These are phyloP conservation scores for Trichoderma harzianum DNA, from an alignment of 2,329 filamentous ascomycete species.

Conservation along the genomic window DNA sequence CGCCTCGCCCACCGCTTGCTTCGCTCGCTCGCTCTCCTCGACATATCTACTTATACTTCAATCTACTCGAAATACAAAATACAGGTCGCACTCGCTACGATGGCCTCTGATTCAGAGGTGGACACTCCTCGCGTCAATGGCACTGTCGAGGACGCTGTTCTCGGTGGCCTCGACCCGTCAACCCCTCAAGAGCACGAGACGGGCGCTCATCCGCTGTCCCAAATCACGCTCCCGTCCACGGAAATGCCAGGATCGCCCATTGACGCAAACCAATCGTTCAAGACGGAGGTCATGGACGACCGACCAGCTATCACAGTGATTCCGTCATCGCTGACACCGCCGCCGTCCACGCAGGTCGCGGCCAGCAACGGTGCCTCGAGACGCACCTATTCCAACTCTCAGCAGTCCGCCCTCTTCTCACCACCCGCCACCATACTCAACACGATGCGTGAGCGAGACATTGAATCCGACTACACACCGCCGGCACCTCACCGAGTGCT, in stretches of 20 bases:
- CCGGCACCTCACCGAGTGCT: constrained; percentile 50
- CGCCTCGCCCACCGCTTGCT: not conserved
- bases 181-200: constrained; percentile 34
- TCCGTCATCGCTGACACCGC: constrained; percentile 56
- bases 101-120: constrained; percentile 34
- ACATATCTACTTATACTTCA: not conserved
- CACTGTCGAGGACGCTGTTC: constrained; percentile 30
- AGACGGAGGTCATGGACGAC: constrained; percentile 49
- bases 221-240: constrained; percentile 56
- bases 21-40: not conserved
- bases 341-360: constrained; percentile 51
- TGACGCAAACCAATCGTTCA: constrained; percentile 48
- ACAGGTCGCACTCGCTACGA: not conserved
- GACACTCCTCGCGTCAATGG: constrained; percentile 31
- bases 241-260: constrained; percentile 52
- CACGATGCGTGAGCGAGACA: constrained; percentile 31
- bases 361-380: constrained; percentile 29
- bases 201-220: constrained; percentile 39
- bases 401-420: constrained; percentile 50
- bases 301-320: constrained; percentile 45
- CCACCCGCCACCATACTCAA: constrained; percentile 49
- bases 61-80: not conserved
- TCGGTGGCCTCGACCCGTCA: constrained; percentile 33
- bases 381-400: constrained; percentile 38
- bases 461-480: constrained; percentile 41